phyloP scores from a whole-genome alignment of 2,329 filamentous ascomycete species.

The Tolypocladium paradoxum region DNA sequence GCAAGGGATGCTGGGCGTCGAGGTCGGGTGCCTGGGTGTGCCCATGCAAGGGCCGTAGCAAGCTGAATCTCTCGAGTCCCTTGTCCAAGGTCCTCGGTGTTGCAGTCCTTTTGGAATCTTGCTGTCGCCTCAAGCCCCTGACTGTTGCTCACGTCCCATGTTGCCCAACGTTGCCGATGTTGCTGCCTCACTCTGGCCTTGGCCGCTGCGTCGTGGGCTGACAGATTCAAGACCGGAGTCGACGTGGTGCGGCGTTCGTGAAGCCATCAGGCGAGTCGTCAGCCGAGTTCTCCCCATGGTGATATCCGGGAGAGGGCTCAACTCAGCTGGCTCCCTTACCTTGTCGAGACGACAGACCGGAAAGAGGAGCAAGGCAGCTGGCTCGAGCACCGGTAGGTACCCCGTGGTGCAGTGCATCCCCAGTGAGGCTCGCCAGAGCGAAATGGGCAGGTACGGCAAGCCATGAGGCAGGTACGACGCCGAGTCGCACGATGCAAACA shows the following conservation, averaged over 20 bases:
- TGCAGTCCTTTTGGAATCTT: no score
- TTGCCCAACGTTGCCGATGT: not conserved
- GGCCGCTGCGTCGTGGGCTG: not conserved
- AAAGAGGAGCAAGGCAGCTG: not conserved
- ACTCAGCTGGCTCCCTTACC: no score
- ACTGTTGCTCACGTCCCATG: no score
- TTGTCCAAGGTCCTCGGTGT: no score
- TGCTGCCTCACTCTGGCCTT: not conserved
- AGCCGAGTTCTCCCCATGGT: not conserved
- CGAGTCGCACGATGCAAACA: not conserved
- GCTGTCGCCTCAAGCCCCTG: no score
- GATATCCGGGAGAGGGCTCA: not conserved
- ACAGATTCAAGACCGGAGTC: not conserved
- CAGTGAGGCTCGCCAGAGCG: not conserved
- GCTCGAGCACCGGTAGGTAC: not conserved
- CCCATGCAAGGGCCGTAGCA: no score
- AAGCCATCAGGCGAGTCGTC: not conserved
- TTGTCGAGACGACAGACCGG: not conserved
- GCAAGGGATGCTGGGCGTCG: not conserved
- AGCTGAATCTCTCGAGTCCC: no score
- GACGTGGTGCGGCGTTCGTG: not conserved
- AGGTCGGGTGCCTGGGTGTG: not conserved
- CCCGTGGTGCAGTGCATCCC: not conserved
- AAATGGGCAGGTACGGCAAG: not conserved
- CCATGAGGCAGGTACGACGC: not conserved